Evolutionary conservation across 2,329 filamentous ascomycete genomes (phyloP).

Genomic region (Stemphylium lycopersici): DNA sequence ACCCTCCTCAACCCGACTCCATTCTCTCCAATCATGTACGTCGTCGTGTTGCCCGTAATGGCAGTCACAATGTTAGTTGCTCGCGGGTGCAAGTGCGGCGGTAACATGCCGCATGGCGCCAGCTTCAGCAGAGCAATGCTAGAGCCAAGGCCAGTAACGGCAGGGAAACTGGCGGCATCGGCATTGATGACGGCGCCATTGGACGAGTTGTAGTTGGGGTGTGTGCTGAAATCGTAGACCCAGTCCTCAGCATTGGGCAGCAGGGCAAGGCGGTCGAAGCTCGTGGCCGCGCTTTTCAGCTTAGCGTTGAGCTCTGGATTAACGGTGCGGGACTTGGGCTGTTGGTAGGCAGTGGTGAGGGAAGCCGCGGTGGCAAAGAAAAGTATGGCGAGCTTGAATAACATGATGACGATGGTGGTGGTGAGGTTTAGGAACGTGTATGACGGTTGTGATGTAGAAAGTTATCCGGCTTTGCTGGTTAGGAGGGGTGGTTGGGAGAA

Average conservation of each 20-base stretch:
- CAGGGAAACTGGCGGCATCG: constrained; percentile 59
- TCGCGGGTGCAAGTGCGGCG: constrained; percentile 58
- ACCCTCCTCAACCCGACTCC: constrained; percentile 53
- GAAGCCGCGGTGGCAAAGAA: constrained; percentile 19
- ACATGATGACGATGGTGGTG: constrained; percentile 1
- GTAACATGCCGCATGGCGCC: constrained; percentile 60
- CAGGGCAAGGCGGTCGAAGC: constrained; percentile 53
- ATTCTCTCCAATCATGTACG: constrained; percentile 61
- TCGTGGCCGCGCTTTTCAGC: constrained; percentile 50
- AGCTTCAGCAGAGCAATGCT: constrained; percentile 55
- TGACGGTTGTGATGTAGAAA: no score
- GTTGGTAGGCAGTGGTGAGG: constrained; percentile 23
- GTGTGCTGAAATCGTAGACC: constrained; percentile 57
- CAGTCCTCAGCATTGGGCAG: constrained; percentile 53
- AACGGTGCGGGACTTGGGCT: constrained; percentile 49
- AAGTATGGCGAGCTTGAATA: background rate
- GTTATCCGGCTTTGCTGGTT: no score
- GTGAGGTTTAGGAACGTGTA: no score
- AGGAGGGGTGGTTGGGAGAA: no score
- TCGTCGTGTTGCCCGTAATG: constrained; percentile 56
- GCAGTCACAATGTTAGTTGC: constrained; percentile 59
- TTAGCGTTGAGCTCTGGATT: constrained; percentile 49
- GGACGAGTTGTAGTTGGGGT: constrained; percentile 53
- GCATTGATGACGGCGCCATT: constrained; percentile 59
- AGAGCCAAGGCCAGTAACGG: constrained; percentile 55